Evolutionary conservation across 345 rosid species (phyloP).

Genomic region (Eucalyptus cloeziana): DNA sequence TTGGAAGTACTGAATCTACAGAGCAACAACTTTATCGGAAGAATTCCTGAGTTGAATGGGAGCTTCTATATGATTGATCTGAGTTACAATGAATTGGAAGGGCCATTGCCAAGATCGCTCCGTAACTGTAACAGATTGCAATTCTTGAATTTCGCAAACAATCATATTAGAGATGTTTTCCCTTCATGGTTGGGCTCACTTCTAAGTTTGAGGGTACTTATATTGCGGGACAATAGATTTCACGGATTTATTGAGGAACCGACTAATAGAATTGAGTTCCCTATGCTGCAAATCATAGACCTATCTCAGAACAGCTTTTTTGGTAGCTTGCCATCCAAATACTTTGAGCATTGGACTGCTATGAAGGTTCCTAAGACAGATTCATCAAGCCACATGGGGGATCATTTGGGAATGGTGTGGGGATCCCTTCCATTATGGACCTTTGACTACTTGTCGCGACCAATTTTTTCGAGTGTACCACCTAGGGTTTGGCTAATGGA

Average conservation of each 20-base stretch:
- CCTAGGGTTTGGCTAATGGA: too few relatives aligned
- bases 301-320: neutral
- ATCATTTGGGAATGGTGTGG: accelerated
- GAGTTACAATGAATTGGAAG: neutral
- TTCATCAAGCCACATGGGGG: neutral
- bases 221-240: neutral
- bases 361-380: neutral
- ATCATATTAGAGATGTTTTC: neutral
- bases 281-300: neutral
- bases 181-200: neutral
- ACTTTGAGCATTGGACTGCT: neutral
- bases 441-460: too few relatives aligned
- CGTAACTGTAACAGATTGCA: accelerated
- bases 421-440: accelerated
- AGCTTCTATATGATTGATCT: accelerated
- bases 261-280: neutral
- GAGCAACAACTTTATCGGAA: too few relatives aligned
- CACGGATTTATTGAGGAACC: neutral
- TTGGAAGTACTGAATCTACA: neutral
- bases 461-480: too few relatives aligned
- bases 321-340: neutral
- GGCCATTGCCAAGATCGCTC: neutral
- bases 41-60: neutral
- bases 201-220: neutral
- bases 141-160: too few relatives aligned